A percentile compares a stretch with the other conserved stretches of the same genome.
Evolutionary conservation across 805 yeast genomes (phyloP).

Genomic region (Nakazawaea molendinolei): DNA sequence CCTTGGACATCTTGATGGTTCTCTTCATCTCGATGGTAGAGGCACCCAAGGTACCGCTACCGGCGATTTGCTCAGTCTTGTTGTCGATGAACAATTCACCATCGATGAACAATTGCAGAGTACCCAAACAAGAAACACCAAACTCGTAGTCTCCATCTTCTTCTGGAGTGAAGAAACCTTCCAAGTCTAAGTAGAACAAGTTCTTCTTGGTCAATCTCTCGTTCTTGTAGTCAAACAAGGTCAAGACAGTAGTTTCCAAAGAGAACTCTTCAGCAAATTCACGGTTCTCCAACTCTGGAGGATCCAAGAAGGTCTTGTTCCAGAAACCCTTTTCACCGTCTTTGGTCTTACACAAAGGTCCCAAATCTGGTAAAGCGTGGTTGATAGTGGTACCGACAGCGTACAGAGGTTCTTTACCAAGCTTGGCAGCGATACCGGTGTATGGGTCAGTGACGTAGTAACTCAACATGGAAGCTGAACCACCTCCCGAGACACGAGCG

Average conservation of each 20-base stretch:
- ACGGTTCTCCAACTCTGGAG: conserved; percentile 19
- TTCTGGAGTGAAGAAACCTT: conserved; percentile 30
- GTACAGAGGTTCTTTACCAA: conserved; percentile 15
- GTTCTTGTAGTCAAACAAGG: conserved; percentile 20
- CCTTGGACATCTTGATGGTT: conserved; percentile 24
- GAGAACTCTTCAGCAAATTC: conserved; percentile 22
- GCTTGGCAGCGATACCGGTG: conserved; percentile 32
- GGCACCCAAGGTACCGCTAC: conserved; percentile 35
- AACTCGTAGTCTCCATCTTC: conserved; percentile 32
- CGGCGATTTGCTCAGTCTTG: conserved; percentile 33
- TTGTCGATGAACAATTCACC: conserved; percentile 38
- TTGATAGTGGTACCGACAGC: conserved; percentile 17
- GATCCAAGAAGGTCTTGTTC: conserved; percentile 22
- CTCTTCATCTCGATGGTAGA: conserved; percentile 32
- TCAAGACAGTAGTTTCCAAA: conserved; percentile 15
- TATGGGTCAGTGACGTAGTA: conserved; percentile 43
- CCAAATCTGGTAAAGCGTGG: conserved; percentile 18
- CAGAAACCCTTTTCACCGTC: conserved; percentile 22
- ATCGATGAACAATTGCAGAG: conserved; percentile 35
- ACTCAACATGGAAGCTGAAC: conserved; percentile 48
- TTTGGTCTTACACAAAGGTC: conserved; percentile 17
- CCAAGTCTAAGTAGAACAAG: conserved; percentile 32
- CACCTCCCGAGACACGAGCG: conserved; percentile 52
- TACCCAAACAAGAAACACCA: conserved; percentile 34
- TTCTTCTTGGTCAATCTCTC: conserved; percentile 15